These are phyloP conservation scores for Lepidium sativum DNA, from an alignment of 345 rosid genomes.

Conservation along the genomic window DNA sequence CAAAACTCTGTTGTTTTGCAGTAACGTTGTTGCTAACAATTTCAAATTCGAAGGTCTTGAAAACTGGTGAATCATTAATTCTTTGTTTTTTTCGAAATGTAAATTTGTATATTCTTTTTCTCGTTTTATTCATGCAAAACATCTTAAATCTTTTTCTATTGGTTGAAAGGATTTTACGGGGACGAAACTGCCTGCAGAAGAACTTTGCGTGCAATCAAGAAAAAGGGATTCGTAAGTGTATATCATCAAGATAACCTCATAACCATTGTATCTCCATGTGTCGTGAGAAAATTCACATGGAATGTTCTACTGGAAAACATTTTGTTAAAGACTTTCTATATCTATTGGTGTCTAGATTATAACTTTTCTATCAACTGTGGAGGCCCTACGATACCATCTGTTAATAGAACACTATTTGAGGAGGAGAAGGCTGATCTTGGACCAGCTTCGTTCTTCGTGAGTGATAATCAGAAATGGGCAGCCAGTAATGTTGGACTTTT, in stretches of 20 bases:
- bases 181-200: slow-evolving; percentile 52
- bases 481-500: slow-evolving; percentile 37
- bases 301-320: background rate
- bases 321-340: background rate
- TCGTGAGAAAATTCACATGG: background rate
- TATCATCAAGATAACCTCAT: background rate
- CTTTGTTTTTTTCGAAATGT: background rate
- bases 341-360: slow-evolving; percentile 29
- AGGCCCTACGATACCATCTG: slow-evolving; percentile 40
- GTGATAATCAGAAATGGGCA: slow-evolving; percentile 38
- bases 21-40: slow-evolving; percentile 67
- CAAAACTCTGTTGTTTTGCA: slow-evolving; percentile 25
- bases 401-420: slow-evolving; percentile 26
- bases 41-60: slow-evolving; percentile 37
- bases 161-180: slow-evolving; percentile 31
- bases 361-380: slow-evolving; percentile 51
- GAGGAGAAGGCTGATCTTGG: slow-evolving; percentile 43
- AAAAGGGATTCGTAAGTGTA: slow-evolving; percentile 41
- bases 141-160: background rate
- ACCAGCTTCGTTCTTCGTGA: slow-evolving; percentile 43
- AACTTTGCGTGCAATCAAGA: slow-evolving; percentile 53
- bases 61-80: slow-evolving; percentile 33
- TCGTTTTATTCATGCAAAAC: background rate
- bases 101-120: background rate
- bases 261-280: background rate